These are phyloP conservation scores for Rhizopogon vinicolor DNA, from an alignment of 768 basidiomycete genomes.

Conservation along the genomic window DNA sequence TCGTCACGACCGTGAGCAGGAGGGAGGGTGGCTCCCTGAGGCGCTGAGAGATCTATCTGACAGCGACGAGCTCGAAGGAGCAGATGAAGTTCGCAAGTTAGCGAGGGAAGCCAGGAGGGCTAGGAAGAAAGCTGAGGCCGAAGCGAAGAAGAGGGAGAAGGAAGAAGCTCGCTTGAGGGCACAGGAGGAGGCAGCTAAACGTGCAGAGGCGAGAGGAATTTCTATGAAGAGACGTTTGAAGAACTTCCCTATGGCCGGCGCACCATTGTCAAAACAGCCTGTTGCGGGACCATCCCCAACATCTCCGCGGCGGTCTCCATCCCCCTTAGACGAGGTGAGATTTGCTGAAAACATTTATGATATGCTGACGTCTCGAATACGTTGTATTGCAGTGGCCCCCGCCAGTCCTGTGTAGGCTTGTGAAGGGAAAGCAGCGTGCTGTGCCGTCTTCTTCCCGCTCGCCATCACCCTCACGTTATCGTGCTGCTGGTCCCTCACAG, in stretches of 20 bases:
- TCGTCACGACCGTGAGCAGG: not conserved
- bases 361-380: not conserved
- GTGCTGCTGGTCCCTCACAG: conserved; percentile 6
- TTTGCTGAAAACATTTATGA: not conserved
- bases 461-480: conserved; percentile 4
- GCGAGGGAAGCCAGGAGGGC: conserved; percentile 30
- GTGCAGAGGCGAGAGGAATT: conserved; percentile 3
- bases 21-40: conserved; percentile 27
- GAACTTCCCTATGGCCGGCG: conserved; percentile 19
- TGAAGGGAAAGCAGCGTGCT: not conserved
- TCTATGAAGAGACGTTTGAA: conserved; percentile 14
- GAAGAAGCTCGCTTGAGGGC: conserved; percentile 9
- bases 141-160: conserved; percentile 12
- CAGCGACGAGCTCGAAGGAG: conserved; percentile 37
- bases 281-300: not conserved
- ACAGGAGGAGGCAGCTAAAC: not conserved
- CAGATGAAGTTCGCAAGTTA: conserved; percentile 24
- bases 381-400: not conserved
- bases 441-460: conserved; percentile 1
- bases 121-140: conserved; percentile 19
- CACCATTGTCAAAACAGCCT: not conserved
- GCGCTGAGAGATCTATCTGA: conserved; percentile 33
- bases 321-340: not conserved
- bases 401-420: not conserved
- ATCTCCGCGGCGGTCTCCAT: not conserved